Evolutionary conservation across 2,329 filamentous ascomycete species (phyloP), one percentile per base, ranked within the genome.

Genomic region (Colletotrichum sp.): DNA sequence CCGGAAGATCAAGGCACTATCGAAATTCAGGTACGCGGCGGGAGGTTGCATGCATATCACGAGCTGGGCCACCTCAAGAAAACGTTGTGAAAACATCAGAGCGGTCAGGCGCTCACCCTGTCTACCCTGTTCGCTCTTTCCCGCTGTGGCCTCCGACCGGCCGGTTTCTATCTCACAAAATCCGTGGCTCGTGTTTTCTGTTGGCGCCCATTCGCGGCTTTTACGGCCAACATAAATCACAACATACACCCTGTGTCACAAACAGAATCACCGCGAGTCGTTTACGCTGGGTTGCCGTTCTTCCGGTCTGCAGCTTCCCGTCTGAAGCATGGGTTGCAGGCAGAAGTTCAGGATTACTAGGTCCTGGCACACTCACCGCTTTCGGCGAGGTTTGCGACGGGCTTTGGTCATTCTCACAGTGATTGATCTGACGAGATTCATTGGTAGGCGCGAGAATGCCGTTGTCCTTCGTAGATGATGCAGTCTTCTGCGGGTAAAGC

Each of bases 271-370:
- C 24, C 9, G 18, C 15, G 6, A 24, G 26, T 39, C 21, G 44
- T 69, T 74, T 69, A 69, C 28, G 70, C 44, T 59, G 10, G 12
- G 64, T 32, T 74, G 49, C 71, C 71, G 74, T 30, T 36, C 15
- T 69, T 57, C 64, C 39, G 59, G 30, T 28, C 60, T 76, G 74
- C 70, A 13, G 36, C 26, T n/a, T 34, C 39, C 74, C 74, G 74
- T 63, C 57, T 52, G 26, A 30, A 26, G n/a, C 24, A 18, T 28
- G 57, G 32, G 65, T 24, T 26, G 49, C 69, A 44, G 12, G 55
- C 55, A 52, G 26, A 34, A 32, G 26, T 24, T 39, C 21, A 57
- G 13, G 69, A 8, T 15, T 24, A 28, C 18, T 12, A n/a, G 18
- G 44, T 18, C 21, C n/a, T 24, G 8, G 16, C 10, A 13, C 39